A percentile compares a stretch with the other conserved stretches of the same genome.
phyloP scores from a whole-genome alignment of 352 stramenopile species.

The Pythium volutum region DNA sequence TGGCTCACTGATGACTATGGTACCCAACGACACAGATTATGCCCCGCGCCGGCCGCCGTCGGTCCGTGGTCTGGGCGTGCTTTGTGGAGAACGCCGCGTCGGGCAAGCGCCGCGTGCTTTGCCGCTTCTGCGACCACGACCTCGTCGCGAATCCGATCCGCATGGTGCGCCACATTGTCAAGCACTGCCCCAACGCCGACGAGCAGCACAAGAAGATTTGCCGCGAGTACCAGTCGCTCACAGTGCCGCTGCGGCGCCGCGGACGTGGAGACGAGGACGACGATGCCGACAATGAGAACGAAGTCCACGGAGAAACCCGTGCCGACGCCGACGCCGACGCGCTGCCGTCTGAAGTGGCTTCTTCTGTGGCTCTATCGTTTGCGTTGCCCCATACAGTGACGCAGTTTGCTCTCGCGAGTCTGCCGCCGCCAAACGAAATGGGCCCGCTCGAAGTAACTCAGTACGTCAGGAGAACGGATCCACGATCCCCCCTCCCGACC shows the following conservation, averaged over 20 bases:
- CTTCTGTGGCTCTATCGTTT: neutral
- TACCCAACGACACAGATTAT: conserved; percentile 22
- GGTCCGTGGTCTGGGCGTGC: conserved; percentile 45
- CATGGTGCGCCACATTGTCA: conserved; percentile 50
- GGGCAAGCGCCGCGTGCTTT: conserved; percentile 42
- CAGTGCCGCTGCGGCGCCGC: conserved; percentile 27
- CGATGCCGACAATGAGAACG: neutral
- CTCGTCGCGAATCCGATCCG: conserved; percentile 40
- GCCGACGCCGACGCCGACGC: neutral
- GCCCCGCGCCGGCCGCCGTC: conserved; percentile 33
- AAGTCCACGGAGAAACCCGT: too few relatives aligned
- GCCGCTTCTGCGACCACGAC: conserved; percentile 44
- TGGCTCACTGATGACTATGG: too few relatives aligned
- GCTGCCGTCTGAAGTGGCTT: neutral
- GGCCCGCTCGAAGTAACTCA: neutral
- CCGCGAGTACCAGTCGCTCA: conserved; percentile 38
- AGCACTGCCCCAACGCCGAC: conserved; percentile 37
- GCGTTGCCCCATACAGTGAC: neutral
- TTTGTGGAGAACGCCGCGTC: conserved; percentile 36
- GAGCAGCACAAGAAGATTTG: conserved; percentile 44
- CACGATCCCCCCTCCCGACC: too few relatives aligned
- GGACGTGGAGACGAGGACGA: neutral
- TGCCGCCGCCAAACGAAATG: neutral
- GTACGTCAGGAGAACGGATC: neutral
- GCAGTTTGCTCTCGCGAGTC: neutral